Evolutionary conservation across 306 rosid genomes (phyloP), one percentile per base, ranked within the genome.

Genomic region (Datisca glomerata): DNA sequence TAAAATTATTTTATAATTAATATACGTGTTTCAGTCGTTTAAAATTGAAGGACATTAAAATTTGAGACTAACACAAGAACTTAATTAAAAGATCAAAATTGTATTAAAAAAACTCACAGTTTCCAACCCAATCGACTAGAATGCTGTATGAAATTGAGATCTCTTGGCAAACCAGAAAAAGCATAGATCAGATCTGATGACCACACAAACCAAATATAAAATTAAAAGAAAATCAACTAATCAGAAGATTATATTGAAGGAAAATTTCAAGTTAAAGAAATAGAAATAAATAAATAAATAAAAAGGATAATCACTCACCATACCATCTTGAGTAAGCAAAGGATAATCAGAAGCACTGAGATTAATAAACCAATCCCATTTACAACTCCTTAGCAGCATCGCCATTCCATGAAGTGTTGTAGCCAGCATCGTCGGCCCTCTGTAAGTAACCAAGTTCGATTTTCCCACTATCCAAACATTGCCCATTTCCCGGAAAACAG

Each of bases 271-370:
- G 3, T 7, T 10, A 43, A 21, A 48, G 24, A 18, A 35, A 7
- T 24, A 7, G 15, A 21, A 5, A 18, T 10, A 40, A 49, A 21
- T 9, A 49, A 13, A 18, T 13, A 14, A 15, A 60, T n/a, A 27
- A 22, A 38, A 60, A 45, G 57, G 28, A 43, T 4, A 20, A 13
- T 15, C 80, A 81, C 96, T 86, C 94, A 86, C 96, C 91, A 63
- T 86, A 86, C 96, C 96, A 79, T 87, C 94, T 87, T 87, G 96
- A 63, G 96, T 76, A 21, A 79, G 60, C 15, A 87, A 36, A 7
- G 96, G 96, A 54, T 87, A 87, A 43, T 87, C 96, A 55, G 94
- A 79, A 18, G 96, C 96, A 49, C 96, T 87, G 28, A 87, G 92
- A 67, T 86, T 86, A 53, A 87, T 71, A 43, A 87, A 87, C 96